Evolutionary conservation across 805 yeast genomes (phyloP).

Genomic region (Nakazawaea laoshanensis): DNA sequence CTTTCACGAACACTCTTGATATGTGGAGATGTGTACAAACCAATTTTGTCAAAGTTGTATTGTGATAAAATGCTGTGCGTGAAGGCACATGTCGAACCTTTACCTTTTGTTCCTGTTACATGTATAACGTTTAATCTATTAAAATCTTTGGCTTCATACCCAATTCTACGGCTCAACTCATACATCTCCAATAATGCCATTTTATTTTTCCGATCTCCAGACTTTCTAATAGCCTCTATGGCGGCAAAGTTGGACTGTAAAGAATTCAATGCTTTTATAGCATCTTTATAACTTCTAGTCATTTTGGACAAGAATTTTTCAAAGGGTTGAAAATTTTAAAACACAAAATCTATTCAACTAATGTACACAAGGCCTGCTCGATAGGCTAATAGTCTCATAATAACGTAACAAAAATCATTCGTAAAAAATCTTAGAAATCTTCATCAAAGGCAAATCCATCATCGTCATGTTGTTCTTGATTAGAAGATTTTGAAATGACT

Average conservation of each 20-base stretch:
- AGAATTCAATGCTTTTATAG: constrained; percentile 74
- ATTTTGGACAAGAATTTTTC: neutral
- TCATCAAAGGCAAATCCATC: constrained; percentile 80
- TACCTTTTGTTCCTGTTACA: constrained; percentile 97
- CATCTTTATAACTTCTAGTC: constrained; percentile 39
- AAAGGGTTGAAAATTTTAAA: no score
- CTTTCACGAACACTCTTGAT: constrained; percentile 89
- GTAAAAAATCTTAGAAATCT: constrained; percentile 57
- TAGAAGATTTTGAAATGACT: constrained; percentile 76
- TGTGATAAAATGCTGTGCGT: constrained; percentile 71
- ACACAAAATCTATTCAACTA: no score
- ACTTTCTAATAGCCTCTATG: constrained; percentile 69
- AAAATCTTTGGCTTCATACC: constrained; percentile 51
- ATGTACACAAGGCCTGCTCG: no score
- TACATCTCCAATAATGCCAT: constrained; percentile 78
- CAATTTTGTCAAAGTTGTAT: constrained; percentile 60
- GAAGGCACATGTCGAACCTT: constrained; percentile 97
- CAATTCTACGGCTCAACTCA: constrained; percentile 69
- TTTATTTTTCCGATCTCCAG: constrained; percentile 58
- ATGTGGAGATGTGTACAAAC: constrained; percentile 96
- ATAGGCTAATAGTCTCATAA: neutral
- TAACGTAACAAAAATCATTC: neutral
- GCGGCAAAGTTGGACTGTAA: constrained; percentile 89
- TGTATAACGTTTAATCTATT: constrained; percentile 75
- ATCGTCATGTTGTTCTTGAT: constrained; percentile 33